phyloP scores from a whole-genome alignment of 164 flowering plant species.

The Tetrastigma voinierianum region DNA sequence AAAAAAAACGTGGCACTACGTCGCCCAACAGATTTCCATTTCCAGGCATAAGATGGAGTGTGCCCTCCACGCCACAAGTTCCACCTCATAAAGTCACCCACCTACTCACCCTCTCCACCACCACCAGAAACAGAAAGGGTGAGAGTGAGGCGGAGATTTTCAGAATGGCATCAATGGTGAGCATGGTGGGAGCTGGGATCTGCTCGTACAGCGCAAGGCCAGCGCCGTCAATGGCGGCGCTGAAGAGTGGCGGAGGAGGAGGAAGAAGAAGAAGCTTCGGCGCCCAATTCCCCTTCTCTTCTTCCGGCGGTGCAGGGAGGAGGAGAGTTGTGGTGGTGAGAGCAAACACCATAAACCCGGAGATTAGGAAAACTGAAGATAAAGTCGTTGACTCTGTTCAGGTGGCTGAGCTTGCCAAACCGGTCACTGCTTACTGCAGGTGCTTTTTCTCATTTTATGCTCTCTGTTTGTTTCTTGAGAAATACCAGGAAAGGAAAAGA shows the following conservation, averaged over 20 bases:
- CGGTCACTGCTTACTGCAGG: constrained; percentile 95
- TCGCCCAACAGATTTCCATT: constrained; percentile 6
- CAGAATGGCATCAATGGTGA: constrained; percentile 42
- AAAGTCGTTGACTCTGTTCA: constrained; percentile 85
- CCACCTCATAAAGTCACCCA: neutral
- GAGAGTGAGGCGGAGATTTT: constrained; percentile 1
- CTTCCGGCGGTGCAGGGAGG: neutral
- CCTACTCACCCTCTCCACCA: neutral
- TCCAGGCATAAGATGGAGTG: constrained; percentile 11
- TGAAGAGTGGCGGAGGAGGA: neutral
- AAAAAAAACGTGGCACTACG: constrained; percentile 24
- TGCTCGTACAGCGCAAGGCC: constrained; percentile 13
- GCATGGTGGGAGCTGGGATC: constrained; percentile 28
- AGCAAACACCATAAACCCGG: constrained; percentile 75
- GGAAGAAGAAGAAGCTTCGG: neutral
- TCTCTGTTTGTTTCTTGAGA: neutral
- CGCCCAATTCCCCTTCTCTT: neutral
- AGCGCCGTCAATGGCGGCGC: constrained; percentile 10
- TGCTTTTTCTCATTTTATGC: constrained; percentile 9
- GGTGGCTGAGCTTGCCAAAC: constrained; percentile 75
- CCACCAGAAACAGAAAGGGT: neutral
- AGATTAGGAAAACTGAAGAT: constrained; percentile 67
- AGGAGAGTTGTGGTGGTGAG: constrained; percentile 39
- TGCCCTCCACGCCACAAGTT: constrained; percentile 56
- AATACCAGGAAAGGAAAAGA: too few species aligned